Base-by-base conservation (phyloP, 2,329 filamentous ascomycete species). In the Talaromyces sp. region DNA sequence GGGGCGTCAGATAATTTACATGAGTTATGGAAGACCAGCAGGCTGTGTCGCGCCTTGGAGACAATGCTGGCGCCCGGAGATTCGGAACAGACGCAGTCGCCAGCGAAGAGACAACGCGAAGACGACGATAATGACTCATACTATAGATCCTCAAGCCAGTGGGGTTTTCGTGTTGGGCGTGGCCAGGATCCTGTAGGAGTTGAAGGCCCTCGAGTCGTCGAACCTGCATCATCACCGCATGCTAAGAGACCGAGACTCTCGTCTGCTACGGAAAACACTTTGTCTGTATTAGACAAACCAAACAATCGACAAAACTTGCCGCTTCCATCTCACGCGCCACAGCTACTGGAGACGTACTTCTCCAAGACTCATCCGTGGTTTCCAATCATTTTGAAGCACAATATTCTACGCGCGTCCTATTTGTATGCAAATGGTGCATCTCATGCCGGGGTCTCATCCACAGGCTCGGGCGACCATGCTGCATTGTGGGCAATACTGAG, bases 311-410 rank as follows among this genome's bases (percentile, higher is more conserved):
- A 64, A 32, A 51, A 63, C 12, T 66, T 74, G 41, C 68, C 70
- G 41, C 73, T 85, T 11, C 83, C 83, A 12, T 65, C 73, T 27
- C 77, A 81, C 58, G 77, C 81, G 9, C 82, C 82, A 68, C 74
- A 76, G 17, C 70, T 85, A 7, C 71, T 86, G 38, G 82, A 85
- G 65, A 74, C 80, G 11, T 86, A 85, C 65, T 85, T 85, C 63
- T 78, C 82, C 0, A 80, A 80, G 59, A 84, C 81, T 0, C 82
- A 86, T 64, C 79, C 79, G 27, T 86, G 84, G 83, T 78, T 86
- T 31, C 84, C 84, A 0, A 79, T 86, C n/a, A 75, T 81, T 27
- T 80, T 83, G 54, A 85, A 83, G 66, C 81, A 85, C 63, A 80
- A 81, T 59, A 76, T 85, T 9, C 71, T 85, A 17, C 81, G 81